phyloP scores from a whole-genome alignment of 208 protist species.

The Crithidia thermophila region DNA sequence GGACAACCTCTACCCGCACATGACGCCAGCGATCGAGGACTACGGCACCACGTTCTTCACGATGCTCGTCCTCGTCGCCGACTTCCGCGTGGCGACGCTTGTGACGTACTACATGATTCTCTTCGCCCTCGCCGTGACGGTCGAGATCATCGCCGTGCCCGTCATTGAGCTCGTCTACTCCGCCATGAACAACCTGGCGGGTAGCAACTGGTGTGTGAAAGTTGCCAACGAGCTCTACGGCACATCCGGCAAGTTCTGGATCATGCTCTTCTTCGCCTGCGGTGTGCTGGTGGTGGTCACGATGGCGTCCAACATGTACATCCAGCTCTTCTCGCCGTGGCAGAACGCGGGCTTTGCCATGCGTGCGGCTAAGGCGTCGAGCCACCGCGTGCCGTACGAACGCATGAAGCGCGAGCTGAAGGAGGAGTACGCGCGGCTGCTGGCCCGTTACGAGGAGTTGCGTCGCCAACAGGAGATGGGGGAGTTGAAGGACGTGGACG shows the following conservation, averaged over 20 bases:
- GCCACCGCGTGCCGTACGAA: constrained; percentile 42
- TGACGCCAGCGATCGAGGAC: constrained; percentile 54
- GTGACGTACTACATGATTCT: constrained; percentile 65
- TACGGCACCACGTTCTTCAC: constrained; percentile 76
- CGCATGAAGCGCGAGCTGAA: constrained; percentile 28
- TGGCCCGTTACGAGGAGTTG: constrained; percentile 27
- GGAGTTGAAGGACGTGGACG: background rate
- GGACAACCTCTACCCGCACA: constrained; percentile 56
- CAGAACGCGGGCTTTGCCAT: constrained; percentile 58
- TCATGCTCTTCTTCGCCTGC: constrained; percentile 51
- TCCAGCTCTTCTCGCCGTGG: constrained; percentile 66
- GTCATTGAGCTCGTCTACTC: constrained; percentile 52
- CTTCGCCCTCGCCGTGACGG: constrained; percentile 28
- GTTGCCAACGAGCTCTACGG: constrained; percentile 54
- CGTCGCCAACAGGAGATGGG: constrained; percentile 9
- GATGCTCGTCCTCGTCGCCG: constrained; percentile 61
- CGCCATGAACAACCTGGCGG: constrained; percentile 46
- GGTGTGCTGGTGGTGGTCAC: constrained; percentile 64
- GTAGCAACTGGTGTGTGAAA: constrained; percentile 63
- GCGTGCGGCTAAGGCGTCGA: constrained; percentile 43
- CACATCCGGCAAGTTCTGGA: constrained; percentile 52
- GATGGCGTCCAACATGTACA: constrained; percentile 61
- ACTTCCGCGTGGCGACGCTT: constrained; percentile 50
- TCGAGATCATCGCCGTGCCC: constrained; percentile 42
- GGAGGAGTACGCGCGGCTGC: constrained; percentile 30